Evolutionary conservation across 345 rosid species (phyloP), one percentile per base, ranked within the genome.

Genomic region (Garcia nutans): DNA sequence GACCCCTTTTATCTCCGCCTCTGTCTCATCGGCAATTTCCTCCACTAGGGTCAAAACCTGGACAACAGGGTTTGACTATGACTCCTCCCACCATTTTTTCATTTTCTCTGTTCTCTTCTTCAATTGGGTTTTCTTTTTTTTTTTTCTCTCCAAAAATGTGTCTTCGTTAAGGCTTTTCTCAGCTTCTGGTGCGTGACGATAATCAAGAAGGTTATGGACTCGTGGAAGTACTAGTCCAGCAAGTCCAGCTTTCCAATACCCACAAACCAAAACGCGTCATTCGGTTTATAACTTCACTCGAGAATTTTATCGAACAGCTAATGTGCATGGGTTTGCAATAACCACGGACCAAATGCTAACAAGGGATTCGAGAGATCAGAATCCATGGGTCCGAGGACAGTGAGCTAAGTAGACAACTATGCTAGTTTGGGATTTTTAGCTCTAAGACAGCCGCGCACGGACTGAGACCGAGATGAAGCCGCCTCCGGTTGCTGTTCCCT

Each of bases 401-500:
- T 33, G 37, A 33, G 37, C 2, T 33, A 33, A 33, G 37, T 3
- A 33, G 37, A 33, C 37, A 33, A 33, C 37, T 3, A 33, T 33
- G 37, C 37, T 33, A 33, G 37, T 33, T 33, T 33, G 5, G 37
- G 37, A 33, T 33, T 33, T 33, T 33, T 3, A 33, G 37, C 4
- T 19, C 90, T 15, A 97, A 94, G 81, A 83, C 87, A 44, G 89
- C 88, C 2, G 89, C 88, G 83, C 88, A 31, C 90, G 84, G 82
- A 84, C 76, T 47, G 95, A 90, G 67, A 92, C 83, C 20, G 95
- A 88, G 61, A 85, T 90, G 73, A 97, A 94, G 82, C 93, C 91
- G 60, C 97, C 97, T 22, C 98, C 98, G 0, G 93, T 97, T 15
- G 97, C 98, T 15, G 97, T 94, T 26, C 97, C 98, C 3, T 94